Evolutionary conservation across 2,329 filamentous ascomycete species (phyloP), one percentile per base, ranked within the genome.

Genomic region (Alternaria ethzedia): DNA sequence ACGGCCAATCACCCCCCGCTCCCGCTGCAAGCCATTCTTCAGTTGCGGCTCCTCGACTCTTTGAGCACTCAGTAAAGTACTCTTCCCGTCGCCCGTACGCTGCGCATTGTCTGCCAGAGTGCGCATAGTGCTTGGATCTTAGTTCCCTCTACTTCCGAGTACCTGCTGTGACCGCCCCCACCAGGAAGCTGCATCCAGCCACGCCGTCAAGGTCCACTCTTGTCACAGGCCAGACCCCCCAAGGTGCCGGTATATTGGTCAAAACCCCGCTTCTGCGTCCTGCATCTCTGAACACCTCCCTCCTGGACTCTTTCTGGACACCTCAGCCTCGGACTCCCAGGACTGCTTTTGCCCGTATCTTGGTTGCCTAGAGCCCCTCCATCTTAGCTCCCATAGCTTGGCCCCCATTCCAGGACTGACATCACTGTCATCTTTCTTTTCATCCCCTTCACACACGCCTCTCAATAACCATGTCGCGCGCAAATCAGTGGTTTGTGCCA

Each of bases 401-500:
- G 77, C 74, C 72, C 74, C 72, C 61, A 21, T 64, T 68, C 54
- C 68, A 66, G 71, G 63, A 74, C 73, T 78, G 77, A 75, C 76
- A 76, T 76, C 73, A 78, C 76, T 75, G 73, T 71, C 71, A 46
- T 74, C 72, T 76, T 78, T 77, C 67, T 64, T 74, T 74, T 73
- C 67, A 21, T 69, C 65, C 60, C 66, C 65, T 61, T 59, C 67
- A 63, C 63, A 65, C 69, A 69, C 68, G 44, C 52, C 30, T 47
- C 59, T 30, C 59, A 44, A 20, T 68, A 75, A 70, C 61, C 64
- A 79, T 79, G 73, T 77, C 75, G 65, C 73, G 73, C 57, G 71
- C 70, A 78, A 75, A 82, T 76, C 79, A 84, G 76, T 85, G 83
- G 83, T 85, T 84, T 71, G 79, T 83, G 67, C 79, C 80, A 13